phyloP scores from a whole-genome alignment of 2,329 filamentous ascomycete genomes.

The Calonectria ilicicola region DNA sequence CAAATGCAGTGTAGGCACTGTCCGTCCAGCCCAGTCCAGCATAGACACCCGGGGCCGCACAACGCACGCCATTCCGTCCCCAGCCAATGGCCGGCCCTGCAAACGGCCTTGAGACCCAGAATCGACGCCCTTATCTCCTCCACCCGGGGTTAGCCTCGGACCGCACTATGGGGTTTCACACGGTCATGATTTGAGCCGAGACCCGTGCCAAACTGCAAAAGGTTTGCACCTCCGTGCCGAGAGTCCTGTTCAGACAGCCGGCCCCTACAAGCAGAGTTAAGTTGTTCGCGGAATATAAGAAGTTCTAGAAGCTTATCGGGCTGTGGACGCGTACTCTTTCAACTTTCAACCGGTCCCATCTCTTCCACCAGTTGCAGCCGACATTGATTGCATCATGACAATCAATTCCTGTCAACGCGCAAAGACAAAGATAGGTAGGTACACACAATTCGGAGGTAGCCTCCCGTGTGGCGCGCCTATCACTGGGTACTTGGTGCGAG shows the following conservation, averaged over 20 bases:
- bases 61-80: constrained; percentile 32
- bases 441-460: not conserved
- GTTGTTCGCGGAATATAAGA: not conserved
- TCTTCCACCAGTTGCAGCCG: not conserved
- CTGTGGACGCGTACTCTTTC: not conserved
- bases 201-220: constrained; percentile 18
- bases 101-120: constrained; percentile 34
- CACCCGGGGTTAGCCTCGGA: constrained; percentile 40
- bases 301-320: constrained; percentile 5
- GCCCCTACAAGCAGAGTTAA: not conserved
- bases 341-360: not conserved
- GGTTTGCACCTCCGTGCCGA: not conserved
- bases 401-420: not conserved
- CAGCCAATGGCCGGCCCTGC: constrained; percentile 30
- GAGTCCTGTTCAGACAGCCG: not conserved
- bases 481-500: not conserved
- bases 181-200: constrained; percentile 9
- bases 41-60: not conserved
- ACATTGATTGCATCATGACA: not conserved
- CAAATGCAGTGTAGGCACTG: no score
- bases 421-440: no score
- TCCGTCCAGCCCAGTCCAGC: not conserved
- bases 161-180: constrained; percentile 14
- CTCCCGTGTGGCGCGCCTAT: not conserved
- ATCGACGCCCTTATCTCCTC: constrained; percentile 41